Evolutionary conservation across 2,329 filamentous ascomycete genomes (phyloP).

Genomic region (Penicillium carneum): DNA sequence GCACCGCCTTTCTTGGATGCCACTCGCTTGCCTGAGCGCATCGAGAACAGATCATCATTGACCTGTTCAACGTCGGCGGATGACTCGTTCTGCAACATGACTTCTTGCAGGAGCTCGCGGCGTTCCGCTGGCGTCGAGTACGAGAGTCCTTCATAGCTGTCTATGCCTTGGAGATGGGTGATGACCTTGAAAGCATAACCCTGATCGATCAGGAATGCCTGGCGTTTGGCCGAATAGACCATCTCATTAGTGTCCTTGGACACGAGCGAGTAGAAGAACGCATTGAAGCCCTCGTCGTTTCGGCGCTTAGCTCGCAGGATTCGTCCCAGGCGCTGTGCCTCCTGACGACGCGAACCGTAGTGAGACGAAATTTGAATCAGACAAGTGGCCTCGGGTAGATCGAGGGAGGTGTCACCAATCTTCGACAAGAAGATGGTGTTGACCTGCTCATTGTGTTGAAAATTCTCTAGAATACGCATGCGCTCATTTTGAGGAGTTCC

Average conservation of each 20-base stretch:
- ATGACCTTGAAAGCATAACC: slow-evolving; percentile 99
- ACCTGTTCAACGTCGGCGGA: slow-evolving; percentile 74
- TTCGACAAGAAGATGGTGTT: slow-evolving; percentile 96
- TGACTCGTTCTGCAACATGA: slow-evolving; percentile 84
- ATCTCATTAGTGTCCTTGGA: slow-evolving; percentile 98
- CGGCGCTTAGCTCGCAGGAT: slow-evolving; percentile 93
- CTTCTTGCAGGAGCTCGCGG: slow-evolving; percentile 84
- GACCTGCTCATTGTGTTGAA: slow-evolving; percentile 87
- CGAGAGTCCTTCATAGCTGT: slow-evolving; percentile 78
- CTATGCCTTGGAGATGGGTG: slow-evolving; percentile 89
- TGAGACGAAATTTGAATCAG: slow-evolving; percentile 97
- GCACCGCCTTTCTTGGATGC: slow-evolving; percentile 64
- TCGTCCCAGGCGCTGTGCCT: slow-evolving; percentile 89
- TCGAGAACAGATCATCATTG: slow-evolving; percentile 71
- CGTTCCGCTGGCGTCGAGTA: slow-evolving; percentile 81
- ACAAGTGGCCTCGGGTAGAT: slow-evolving; percentile 93
- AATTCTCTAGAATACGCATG: slow-evolving; percentile 86
- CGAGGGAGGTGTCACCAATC: slow-evolving; percentile 97
- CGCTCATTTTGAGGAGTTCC: slow-evolving; percentile 86
- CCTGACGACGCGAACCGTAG: slow-evolving; percentile 94
- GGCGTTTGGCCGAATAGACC: slow-evolving; percentile 94
- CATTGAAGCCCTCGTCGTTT: slow-evolving; percentile 98
- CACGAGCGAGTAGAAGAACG: slow-evolving; percentile 97
- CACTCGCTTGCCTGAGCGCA: slow-evolving; percentile 56
- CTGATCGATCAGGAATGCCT: slow-evolving; percentile 96